Conservation (phyloP, 2,329 filamentous ascomycete species). For the Pseudocercospora musae region DNA sequence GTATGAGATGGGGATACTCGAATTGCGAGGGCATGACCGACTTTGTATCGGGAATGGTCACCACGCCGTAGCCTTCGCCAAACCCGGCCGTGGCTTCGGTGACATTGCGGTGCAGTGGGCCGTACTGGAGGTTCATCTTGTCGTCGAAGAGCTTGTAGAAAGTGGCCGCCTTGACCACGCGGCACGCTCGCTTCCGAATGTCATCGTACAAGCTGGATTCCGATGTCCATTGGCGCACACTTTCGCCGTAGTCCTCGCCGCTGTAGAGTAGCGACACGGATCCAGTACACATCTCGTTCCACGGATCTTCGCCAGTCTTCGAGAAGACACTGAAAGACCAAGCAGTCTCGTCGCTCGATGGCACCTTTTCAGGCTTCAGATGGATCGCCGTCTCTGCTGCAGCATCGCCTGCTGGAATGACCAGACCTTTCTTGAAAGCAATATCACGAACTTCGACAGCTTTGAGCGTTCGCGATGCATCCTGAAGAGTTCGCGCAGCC, state of each 20-base stretch:
- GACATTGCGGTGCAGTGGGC: conserved; percentile 14
- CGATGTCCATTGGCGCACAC: background rate
- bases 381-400: conserved; percentile 2
- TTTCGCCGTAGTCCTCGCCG: background rate
- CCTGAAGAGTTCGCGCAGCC: conserved; percentile 13
- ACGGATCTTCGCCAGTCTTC: conserved; percentile 5
- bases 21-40: conserved; percentile 53
- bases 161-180: conserved; percentile 1
- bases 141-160: conserved; percentile 5
- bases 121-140: conserved; percentile 14
- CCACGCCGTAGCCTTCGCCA: conserved; percentile 3
- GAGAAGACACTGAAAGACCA: conserved; percentile 6
- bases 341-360: background rate
- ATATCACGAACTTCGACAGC: conserved; percentile 48
- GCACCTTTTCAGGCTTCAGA: background rate
- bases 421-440: conserved; percentile 4
- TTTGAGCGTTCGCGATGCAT: conserved; percentile 16
- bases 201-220: background rate
- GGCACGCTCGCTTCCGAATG: background rate
- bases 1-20: conserved; percentile 55
- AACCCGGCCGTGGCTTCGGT: background rate
- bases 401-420: conserved; percentile 7
- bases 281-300: conserved; percentile 5
- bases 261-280: background rate
- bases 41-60: conserved; percentile 38